Evolutionary conservation across 2,329 filamentous ascomycete species (phyloP).

Genomic region (Microthyrium microscopicum): DNA sequence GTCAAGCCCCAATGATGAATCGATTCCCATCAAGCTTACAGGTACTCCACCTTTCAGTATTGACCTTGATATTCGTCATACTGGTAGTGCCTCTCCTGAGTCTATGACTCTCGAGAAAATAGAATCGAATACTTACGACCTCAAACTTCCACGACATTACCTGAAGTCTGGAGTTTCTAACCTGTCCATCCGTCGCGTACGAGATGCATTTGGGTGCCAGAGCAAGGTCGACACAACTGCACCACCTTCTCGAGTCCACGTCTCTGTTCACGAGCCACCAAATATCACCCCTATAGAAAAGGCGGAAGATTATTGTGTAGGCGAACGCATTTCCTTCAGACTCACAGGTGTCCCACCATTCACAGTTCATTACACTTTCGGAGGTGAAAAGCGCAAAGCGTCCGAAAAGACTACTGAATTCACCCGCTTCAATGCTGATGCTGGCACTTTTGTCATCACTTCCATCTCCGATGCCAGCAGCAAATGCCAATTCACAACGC

Average conservation of each 20-base stretch:
- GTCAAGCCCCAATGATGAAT: conserved; percentile 50
- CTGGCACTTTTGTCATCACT: conserved; percentile 77
- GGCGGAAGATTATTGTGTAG: conserved; percentile 80
- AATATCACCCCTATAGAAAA: conserved; percentile 78
- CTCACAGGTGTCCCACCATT: conserved; percentile 85
- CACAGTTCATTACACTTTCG: conserved; percentile 82
- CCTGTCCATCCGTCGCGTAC: conserved; percentile 75
- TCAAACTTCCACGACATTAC: conserved; percentile 70
- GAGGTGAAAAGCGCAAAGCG: conserved; percentile 61
- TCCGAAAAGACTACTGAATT: conserved; percentile 58
- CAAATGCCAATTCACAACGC: conserved; percentile 57
- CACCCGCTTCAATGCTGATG: conserved; percentile 79
- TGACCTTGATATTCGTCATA: conserved; percentile 86
- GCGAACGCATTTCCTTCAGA: conserved; percentile 83
- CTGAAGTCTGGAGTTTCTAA: conserved; percentile 81
- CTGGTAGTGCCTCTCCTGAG: conserved; percentile 63
- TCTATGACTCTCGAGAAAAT: conserved; percentile 70
- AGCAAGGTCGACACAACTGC: conserved; percentile 39
- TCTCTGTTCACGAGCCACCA: conserved; percentile 84
- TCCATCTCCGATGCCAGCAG: conserved; percentile 75
- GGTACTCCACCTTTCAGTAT: conserved; percentile 77
- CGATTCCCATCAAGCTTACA: conserved; percentile 70
- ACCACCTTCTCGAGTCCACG: conserved; percentile 52
- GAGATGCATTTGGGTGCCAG: conserved; percentile 75
- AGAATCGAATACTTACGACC: conserved; percentile 52